These are phyloP conservation scores for Phialocephala sp. DNA, from an alignment of 2,329 filamentous ascomycete genomes.

Conservation along the genomic window DNA sequence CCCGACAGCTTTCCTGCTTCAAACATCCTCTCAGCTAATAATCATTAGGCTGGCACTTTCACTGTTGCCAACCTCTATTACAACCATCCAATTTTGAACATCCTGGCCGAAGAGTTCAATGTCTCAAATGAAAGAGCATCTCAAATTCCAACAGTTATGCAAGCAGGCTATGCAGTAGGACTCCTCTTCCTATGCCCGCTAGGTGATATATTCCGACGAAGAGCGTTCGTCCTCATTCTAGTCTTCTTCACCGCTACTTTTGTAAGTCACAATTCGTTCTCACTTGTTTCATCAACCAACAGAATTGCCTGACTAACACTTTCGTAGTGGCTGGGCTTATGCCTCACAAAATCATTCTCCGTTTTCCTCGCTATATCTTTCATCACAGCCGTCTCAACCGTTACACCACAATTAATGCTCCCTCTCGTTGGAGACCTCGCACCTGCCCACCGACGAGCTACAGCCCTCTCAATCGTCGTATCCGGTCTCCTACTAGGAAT, in stretches of 20 bases:
- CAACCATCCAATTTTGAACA: slow-evolving; percentile 78
- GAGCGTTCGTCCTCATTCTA: slow-evolving; percentile 72
- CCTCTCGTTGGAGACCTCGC: slow-evolving; percentile 81
- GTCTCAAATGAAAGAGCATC: slow-evolving; percentile 72
- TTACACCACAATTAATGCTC: slow-evolving; percentile 81
- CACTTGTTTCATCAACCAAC: neutral
- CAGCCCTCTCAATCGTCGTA: slow-evolving; percentile 74
- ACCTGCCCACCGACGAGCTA: slow-evolving; percentile 69
- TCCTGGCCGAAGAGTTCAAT: slow-evolving; percentile 72
- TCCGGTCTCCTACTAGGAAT: slow-evolving; percentile 78
- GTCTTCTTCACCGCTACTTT: slow-evolving; percentile 71
- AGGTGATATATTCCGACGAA: slow-evolving; percentile 70
- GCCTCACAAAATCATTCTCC: slow-evolving; percentile 67
- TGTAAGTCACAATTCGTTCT: slow-evolving; percentile 50
- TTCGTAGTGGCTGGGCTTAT: slow-evolving; percentile 69
- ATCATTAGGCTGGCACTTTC: slow-evolving; percentile 59
- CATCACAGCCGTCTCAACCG: slow-evolving; percentile 76
- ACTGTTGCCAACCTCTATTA: slow-evolving; percentile 85
- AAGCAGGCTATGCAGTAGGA: slow-evolving; percentile 79
- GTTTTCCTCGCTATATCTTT: slow-evolving; percentile 75
- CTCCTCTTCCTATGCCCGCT: slow-evolving; percentile 77
- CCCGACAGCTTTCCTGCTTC: neutral
- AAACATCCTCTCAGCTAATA: neutral
- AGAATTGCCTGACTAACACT: slow-evolving; percentile 10
- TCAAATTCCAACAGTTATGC: slow-evolving; percentile 74